Conservation (phyloP, 2,329 filamentous ascomycete genomes). For the Corynespora cassiicola region DNA sequence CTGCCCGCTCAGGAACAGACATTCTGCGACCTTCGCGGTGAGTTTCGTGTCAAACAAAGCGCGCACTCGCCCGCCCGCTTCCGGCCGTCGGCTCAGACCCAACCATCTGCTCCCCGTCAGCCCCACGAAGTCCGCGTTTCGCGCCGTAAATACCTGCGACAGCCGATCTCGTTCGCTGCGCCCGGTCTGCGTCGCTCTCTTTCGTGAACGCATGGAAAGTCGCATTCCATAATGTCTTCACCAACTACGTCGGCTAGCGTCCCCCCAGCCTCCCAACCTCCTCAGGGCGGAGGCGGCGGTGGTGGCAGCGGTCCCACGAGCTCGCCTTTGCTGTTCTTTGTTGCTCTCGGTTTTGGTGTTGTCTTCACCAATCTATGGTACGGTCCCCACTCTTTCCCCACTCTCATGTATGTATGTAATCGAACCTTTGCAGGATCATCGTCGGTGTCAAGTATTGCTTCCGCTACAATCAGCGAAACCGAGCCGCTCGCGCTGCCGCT, state of each 20-base stretch:
- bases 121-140: slow-evolving; percentile 10
- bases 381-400: slow-evolving; percentile 53
- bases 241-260: slow-evolving; percentile 16
- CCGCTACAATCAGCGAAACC: slow-evolving; percentile 93
- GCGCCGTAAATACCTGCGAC: slow-evolving; percentile 16
- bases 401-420: too few species aligned
- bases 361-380: slow-evolving; percentile 99
- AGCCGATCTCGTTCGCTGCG: slow-evolving; percentile 4
- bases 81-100: slow-evolving; percentile 13
- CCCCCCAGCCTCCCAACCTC: slow-evolving; percentile 14
- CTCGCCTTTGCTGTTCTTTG: slow-evolving; percentile 87
- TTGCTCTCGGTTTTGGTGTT: slow-evolving; percentile 94
- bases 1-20: background rate
- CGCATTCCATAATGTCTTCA: slow-evolving; percentile 26
- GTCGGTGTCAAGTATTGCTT: slow-evolving; percentile 99
- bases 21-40: slow-evolving; percentile 5
- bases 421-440: slow-evolving; percentile 84
- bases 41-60: slow-evolving; percentile 17
- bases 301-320: slow-evolving; percentile 62
- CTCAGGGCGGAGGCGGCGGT: slow-evolving; percentile 19
- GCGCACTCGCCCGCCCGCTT: slow-evolving; percentile 12
- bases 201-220: slow-evolving; percentile 23
- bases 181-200: slow-evolving; percentile 9
- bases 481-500: slow-evolving; percentile 75
- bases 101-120: slow-evolving; percentile 11